Conservation (phyloP, 129 eudicot species). For the Chrysanthemum lavandulifolium region DNA sequence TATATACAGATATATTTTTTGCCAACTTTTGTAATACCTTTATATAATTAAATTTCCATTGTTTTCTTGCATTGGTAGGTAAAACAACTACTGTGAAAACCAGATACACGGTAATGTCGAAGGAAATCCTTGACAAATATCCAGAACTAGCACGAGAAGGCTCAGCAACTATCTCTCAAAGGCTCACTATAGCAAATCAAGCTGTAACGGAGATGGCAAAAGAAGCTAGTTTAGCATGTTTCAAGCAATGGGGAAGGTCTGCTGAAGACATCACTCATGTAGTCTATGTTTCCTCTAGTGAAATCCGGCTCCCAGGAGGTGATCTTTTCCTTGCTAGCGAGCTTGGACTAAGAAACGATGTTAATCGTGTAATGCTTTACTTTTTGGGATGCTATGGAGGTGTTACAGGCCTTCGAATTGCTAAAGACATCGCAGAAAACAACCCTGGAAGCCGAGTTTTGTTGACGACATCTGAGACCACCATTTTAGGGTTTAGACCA, state of each 20-base stretch:
- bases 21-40: background rate
- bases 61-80: conserved; percentile 43
- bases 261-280: conserved; percentile 67
- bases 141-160: conserved; percentile 94
- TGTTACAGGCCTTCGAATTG: conserved; percentile 80
- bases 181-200: conserved; percentile 76
- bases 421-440: conserved; percentile 92
- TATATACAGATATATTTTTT: background rate
- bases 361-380: conserved; percentile 90
- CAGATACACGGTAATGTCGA: conserved; percentile 89
- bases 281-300: conserved; percentile 87
- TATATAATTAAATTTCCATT: background rate
- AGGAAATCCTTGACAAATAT: conserved; percentile 67
- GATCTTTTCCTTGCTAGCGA: conserved; percentile 73
- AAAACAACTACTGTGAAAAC: conserved; percentile 95
- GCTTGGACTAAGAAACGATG: conserved; percentile 69
- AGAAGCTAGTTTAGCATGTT: conserved; percentile 69
- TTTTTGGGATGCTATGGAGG: conserved; percentile 95
- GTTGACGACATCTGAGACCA: conserved; percentile 82
- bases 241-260: conserved; percentile 73
- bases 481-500: conserved; percentile 87
- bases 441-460: conserved; percentile 87
- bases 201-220: conserved; percentile 89
- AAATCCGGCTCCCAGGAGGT: conserved; percentile 86
- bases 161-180: conserved; percentile 69